Evolutionary conservation across 208 protist genomes (phyloP).

Genomic region (Leishmania lainsoni): DNA sequence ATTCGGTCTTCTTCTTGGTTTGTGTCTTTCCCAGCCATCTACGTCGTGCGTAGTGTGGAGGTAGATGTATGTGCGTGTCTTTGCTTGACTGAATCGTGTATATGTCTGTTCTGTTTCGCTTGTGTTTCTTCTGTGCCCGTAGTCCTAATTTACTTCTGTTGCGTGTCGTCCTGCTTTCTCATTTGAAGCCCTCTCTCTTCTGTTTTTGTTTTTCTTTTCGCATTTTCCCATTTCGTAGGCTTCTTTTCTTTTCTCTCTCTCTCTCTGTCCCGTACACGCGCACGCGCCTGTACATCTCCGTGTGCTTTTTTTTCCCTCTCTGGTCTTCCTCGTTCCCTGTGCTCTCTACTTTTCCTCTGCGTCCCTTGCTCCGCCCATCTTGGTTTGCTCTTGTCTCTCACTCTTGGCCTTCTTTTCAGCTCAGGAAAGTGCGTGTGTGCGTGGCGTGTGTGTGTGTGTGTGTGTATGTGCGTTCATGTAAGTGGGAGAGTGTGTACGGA

Average conservation of each 20-base stretch:
- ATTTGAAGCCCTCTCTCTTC: too few relatives aligned
- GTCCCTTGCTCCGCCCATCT: neutral
- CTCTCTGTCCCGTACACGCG: too few relatives aligned
- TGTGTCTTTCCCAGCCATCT: slow-evolving; percentile 5
- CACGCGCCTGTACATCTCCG: too few relatives aligned
- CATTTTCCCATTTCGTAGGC: neutral
- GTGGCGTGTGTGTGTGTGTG: too few relatives aligned
- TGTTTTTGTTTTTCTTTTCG: neutral
- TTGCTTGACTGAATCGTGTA: neutral
- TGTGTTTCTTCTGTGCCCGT: neutral
- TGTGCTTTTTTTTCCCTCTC: too few relatives aligned
- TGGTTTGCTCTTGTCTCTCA: neutral
- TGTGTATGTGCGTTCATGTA: neutral
- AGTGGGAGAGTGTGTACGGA: neutral
- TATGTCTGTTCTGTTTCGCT: neutral
- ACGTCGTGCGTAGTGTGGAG: neutral
- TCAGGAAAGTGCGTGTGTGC: neutral
- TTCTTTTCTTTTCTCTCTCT: too few relatives aligned
- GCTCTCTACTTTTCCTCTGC: slow-evolving; percentile 12
- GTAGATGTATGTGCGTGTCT: neutral
- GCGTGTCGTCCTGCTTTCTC: neutral
- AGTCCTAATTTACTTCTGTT: too few relatives aligned
- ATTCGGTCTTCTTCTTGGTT: slow-evolving; percentile 10
- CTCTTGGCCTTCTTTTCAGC: neutral
- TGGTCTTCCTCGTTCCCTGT: slow-evolving; percentile 8